Base-by-base conservation (phyloP, 257 asterid genomes). In the Voacanga thouarsii region DNA sequence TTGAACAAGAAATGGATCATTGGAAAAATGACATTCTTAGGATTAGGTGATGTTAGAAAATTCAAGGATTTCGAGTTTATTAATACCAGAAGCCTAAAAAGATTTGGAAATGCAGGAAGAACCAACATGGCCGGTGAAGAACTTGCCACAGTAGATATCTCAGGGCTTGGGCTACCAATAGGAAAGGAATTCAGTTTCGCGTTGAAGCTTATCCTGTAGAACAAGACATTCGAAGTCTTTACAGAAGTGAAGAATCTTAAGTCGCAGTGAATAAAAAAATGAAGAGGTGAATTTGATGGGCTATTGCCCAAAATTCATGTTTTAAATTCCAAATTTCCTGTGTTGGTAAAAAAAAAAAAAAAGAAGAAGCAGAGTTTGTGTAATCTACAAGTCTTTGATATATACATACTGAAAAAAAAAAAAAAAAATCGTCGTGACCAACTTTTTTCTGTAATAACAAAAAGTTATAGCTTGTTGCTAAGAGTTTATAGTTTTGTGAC, bases 121-220 rank as follows among this genome's bases (percentile, higher is more conserved):
- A 59, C 23, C 23, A 73, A 60, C 7, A 39, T 76, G 43, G 78
- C 23, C 10, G 78, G 56, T 30, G 82, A 71, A 66, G 64, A 69
- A 67, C 78, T 71, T 68, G 79, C 51, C 45, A 28, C 76, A 5
- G 76, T 78, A 55, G 86, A 85, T 72, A 28, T 87, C 16, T 66
- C 85, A 59, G 81, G 67, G 56, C 71, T 87, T 66, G 68, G 79
- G 73, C 76, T 81, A 41, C 68, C 78, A 7, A 41, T 87, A 12
- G 89, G 90, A 9, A 63, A 85, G 12, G 86, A 83, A 72, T 87
- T 80, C 78, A 77, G 49, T n/a, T 64, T 85, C 39, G 84, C 77
- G 81, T 60, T 86, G 59, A 72, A 80, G 24, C 43, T 79, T 0
- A 45, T 11, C 21, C 51, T 72, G 26, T 76, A 59, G 78, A 72